Percentiles rank a stretch among this genome's conserved stretches.
Conservation (phyloP, 75 land plant species). For the Cupressus sempervirens region DNA sequence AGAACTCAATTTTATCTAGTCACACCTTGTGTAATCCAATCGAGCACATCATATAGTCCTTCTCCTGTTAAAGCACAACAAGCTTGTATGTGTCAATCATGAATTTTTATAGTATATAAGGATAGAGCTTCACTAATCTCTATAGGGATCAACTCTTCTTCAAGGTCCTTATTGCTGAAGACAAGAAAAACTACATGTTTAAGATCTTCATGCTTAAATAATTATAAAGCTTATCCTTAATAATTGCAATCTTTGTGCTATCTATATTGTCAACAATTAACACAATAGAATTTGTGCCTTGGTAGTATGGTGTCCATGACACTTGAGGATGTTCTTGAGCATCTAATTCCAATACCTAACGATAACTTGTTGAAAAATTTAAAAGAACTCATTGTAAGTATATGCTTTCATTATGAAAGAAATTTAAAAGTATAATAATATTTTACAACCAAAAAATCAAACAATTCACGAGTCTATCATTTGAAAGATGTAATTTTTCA, state of each 20-base stretch:
- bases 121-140: slow-evolving; percentile 95
- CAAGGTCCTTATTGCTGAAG: slow-evolving; percentile 93
- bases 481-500: neutral
- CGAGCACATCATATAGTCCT: slow-evolving; percentile 88
- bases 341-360: slow-evolving; percentile 94
- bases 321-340: slow-evolving; percentile 87
- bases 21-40: slow-evolving; percentile 93
- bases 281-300: slow-evolving; percentile 91
- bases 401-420: neutral
- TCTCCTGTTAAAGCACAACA: slow-evolving; percentile 94
- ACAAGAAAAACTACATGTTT: slow-evolving; percentile 79
- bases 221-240: slow-evolving; percentile 89
- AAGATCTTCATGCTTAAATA: slow-evolving; percentile 86
- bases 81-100: slow-evolving; percentile 98
- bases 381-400: neutral
- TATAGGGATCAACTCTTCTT: slow-evolving; percentile 94
- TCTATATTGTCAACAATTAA: slow-evolving; percentile 93
- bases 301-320: slow-evolving; percentile 94
- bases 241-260: slow-evolving; percentile 77
- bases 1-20: slow-evolving; percentile 32
- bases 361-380: slow-evolving; percentile 1
- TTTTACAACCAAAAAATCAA: neutral
- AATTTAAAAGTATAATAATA: neutral
- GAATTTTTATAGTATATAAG: slow-evolving; percentile 87
- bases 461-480: neutral